Evolutionary conservation across 2,329 filamentous ascomycete species (phyloP).

Genomic region (Rugonectria rugulosa): DNA sequence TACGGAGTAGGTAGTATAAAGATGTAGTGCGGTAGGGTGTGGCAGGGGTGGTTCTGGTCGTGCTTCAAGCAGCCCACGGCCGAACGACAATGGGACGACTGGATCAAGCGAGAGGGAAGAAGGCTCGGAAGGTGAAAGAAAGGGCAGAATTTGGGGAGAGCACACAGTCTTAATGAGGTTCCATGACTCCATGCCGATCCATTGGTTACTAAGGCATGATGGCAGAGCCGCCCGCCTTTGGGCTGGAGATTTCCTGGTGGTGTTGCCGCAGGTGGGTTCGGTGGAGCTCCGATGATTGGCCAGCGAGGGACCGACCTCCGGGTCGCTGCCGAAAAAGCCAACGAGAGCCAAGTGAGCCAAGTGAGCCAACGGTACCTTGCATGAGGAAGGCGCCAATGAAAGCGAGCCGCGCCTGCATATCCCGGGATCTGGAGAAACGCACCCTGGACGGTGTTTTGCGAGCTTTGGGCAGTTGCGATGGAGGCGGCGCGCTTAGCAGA

Average conservation of each 20-base stretch:
- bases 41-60: background rate
- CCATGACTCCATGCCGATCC: background rate
- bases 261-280: slow-evolving; percentile 26
- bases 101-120: too few species aligned
- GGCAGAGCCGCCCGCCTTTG: slow-evolving; percentile 10
- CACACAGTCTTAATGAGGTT: background rate
- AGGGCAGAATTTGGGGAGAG: background rate
- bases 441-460: background rate
- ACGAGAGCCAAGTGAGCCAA: too few species aligned
- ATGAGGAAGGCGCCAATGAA: slow-evolving; percentile 27
- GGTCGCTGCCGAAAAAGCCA: slow-evolving; percentile 28
- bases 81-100: slow-evolving; percentile 19
- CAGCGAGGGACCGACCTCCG: slow-evolving; percentile 5
- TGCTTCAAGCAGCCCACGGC: background rate
- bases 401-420: slow-evolving; percentile 29
- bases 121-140: background rate
- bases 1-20: too few species aligned
- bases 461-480: background rate
- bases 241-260: background rate
- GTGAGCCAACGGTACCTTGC: slow-evolving; percentile 1
- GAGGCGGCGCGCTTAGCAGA: slow-evolving; percentile 33
- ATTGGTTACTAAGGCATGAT: slow-evolving; percentile 16
- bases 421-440: slow-evolving; percentile 27
- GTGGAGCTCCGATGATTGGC: slow-evolving; percentile 36
- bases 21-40: too few species aligned